Evolutionary conservation across 2,329 filamentous ascomycete genomes (phyloP).

Genomic region (Curvularia spicifera): DNA sequence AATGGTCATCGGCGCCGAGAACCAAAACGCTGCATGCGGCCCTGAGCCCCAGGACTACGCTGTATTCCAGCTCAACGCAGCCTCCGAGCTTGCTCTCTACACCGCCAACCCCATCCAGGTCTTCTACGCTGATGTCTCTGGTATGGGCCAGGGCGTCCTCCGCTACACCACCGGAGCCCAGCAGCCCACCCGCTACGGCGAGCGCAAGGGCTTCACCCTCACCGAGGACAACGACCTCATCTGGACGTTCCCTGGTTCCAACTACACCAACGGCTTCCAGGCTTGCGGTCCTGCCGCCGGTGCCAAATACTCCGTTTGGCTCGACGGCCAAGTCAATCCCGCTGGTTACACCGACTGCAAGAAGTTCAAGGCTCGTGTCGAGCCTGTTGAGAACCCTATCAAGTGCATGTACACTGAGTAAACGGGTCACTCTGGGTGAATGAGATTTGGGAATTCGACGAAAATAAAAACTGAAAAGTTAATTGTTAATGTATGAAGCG

Average conservation of each 20-base stretch:
- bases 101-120: conserved; percentile 55
- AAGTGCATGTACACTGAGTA: conserved; percentile 32
- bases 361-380: conserved; percentile 40
- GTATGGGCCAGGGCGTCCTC: conserved; percentile 64
- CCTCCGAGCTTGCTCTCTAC: conserved; percentile 56
- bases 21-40: conserved; percentile 59
- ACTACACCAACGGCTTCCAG: conserved; percentile 52
- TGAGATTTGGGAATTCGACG: too few species aligned
- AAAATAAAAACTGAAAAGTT: background rate
- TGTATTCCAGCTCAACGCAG: conserved; percentile 58
- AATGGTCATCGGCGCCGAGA: conserved; percentile 53
- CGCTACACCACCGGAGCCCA: conserved; percentile 60
- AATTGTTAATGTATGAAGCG: background rate
- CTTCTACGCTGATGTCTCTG: conserved; percentile 62
- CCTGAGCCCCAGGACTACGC: conserved; percentile 49
- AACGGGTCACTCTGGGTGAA: background rate
- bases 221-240: conserved; percentile 54
- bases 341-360: conserved; percentile 46
- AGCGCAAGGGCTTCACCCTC: conserved; percentile 58
- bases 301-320: conserved; percentile 46
- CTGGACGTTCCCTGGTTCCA: conserved; percentile 42
- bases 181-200: conserved; percentile 50
- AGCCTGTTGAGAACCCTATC: conserved; percentile 22
- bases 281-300: conserved; percentile 61
- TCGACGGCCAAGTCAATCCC: conserved; percentile 24